Evolutionary conservation across 768 basidiomycete species (phyloP), one percentile per base, ranked within the genome.

Genomic region (Amanita thiersii): DNA sequence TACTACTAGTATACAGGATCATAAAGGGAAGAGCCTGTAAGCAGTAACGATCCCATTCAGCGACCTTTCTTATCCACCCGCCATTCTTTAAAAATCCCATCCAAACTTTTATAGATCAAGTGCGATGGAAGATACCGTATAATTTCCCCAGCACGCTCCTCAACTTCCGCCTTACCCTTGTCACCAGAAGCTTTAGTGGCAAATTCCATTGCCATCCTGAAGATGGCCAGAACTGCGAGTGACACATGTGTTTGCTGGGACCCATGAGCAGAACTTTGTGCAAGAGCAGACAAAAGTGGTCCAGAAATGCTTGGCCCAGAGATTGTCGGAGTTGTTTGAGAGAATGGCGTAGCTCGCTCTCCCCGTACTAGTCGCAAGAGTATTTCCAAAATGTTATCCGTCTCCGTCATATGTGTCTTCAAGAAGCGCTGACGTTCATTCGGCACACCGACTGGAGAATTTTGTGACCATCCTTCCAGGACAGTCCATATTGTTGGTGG

Each of bases 61-160:
- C 81, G 63, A 33, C 81, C 79, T 61, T 86, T 88, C 67, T 86
- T 88, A 52, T 86, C 83, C 40, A 79, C 79, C 54, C 79, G 69
- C 86, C 86, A 89, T 56, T 94, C 91, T 56, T 87, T 88, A 66
- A 92, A 97, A 53, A 97, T 86, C 21, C 87, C 86, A 62, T 99
- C 96, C 58, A 97, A 60, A 54, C 86, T 88, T 64, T 88, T 88
- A 65, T 88, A 86, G 47, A 93, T 73, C 50, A 94, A 66, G 57
- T 89, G 84, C 21, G 81, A 79, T 23, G 96, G 94, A 48, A 99
- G 57, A 55, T 79, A 84, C 54, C 89, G 72, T 46, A 99, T 84
- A 50, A 99, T 88, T 63, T 97, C 92, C 12, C 86, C 84, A 24
- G 90, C 70, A 45, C 75, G 73, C 50, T 77, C 77, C 57, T 90